Conservation (phyloP, 2,329 filamentous ascomycete species). For the Xylariaceae sp. region DNA sequence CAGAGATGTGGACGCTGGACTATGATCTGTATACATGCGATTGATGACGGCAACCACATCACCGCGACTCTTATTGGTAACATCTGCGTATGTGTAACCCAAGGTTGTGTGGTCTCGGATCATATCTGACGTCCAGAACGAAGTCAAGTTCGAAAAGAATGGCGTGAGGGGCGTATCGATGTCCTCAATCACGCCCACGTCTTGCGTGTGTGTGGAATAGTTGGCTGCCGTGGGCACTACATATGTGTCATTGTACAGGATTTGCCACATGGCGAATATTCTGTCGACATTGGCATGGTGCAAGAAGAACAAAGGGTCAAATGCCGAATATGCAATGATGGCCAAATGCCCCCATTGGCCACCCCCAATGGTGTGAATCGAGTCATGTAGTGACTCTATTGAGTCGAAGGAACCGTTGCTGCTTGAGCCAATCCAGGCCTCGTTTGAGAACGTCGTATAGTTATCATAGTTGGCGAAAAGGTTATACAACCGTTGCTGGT, state of each 20-base stretch:
- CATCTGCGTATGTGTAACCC: slow-evolving; percentile 74
- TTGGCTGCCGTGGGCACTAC: slow-evolving; percentile 54
- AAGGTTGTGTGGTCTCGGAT: slow-evolving; percentile 60
- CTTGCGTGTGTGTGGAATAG: slow-evolving; percentile 61
- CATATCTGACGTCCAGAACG: slow-evolving; percentile 66
- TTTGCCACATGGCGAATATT: slow-evolving; percentile 74
- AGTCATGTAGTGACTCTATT: slow-evolving; percentile 63
- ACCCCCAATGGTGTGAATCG: slow-evolving; percentile 55
- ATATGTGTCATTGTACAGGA: slow-evolving; percentile 66
- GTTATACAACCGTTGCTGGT: slow-evolving; percentile 64
- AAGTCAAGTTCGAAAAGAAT: slow-evolving; percentile 60
- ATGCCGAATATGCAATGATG: slow-evolving; percentile 69
- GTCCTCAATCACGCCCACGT: slow-evolving; percentile 52
- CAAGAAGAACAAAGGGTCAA: slow-evolving; percentile 77
- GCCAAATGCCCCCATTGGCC: slow-evolving; percentile 63
- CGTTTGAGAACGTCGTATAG: slow-evolving; percentile 68
- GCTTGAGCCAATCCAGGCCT: slow-evolving; percentile 53
- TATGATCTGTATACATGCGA: slow-evolving; percentile 54
- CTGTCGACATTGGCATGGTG: slow-evolving; percentile 77
- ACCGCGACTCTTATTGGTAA: slow-evolving; percentile 41
- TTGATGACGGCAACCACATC: slow-evolving; percentile 57
- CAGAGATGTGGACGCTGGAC: slow-evolving; percentile 34
- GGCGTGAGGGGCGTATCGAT: slow-evolving; percentile 61
- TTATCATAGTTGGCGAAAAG: slow-evolving; percentile 66
- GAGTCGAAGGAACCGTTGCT: slow-evolving; percentile 57